Evolutionary conservation across 1,284 basidiomycete genomes (phyloP).

Genomic region (Mycosarcoma maydis): DNA sequence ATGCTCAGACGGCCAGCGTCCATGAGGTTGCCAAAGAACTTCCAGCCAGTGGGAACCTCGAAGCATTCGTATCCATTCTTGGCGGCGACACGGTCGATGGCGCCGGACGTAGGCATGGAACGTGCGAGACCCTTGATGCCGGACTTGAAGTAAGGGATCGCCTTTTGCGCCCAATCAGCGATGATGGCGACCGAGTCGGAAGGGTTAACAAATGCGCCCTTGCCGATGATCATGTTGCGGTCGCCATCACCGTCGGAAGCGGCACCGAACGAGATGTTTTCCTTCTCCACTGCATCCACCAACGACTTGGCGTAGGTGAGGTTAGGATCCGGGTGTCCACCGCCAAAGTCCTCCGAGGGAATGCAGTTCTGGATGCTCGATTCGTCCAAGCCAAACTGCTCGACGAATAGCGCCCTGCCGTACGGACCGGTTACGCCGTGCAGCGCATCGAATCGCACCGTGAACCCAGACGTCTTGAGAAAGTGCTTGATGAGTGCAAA

Average conservation of each 20-base stretch:
- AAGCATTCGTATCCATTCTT: constrained; percentile 92
- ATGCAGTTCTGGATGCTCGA: constrained; percentile 88
- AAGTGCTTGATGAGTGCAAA: constrained; percentile 91
- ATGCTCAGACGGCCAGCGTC: constrained; percentile 96
- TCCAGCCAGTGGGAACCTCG: constrained; percentile 98
- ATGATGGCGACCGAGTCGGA: constrained; percentile 98
- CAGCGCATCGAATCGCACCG: constrained; percentile 93
- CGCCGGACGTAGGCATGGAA: constrained; percentile 96
- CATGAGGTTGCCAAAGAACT: constrained; percentile 99
- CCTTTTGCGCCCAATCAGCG: constrained; percentile 90
- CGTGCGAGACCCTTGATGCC: constrained; percentile 95
- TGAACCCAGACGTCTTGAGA: constrained; percentile 76
- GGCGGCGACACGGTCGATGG: constrained; percentile 95
- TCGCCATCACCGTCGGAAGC: constrained; percentile 98
- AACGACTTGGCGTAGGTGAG: constrained; percentile 95
- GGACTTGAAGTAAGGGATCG: constrained; percentile 91
- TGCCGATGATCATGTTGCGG: constrained; percentile 99
- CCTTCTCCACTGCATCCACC: constrained; percentile 88
- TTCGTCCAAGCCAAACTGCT: constrained; percentile 81
- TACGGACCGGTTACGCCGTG: constrained; percentile 98
- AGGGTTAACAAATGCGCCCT: constrained; percentile 96
- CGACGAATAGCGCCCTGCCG: constrained; percentile 86
- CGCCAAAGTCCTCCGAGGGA: constrained; percentile 93
- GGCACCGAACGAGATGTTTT: constrained; percentile 90
- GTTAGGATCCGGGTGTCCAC: constrained; percentile 97